Evolutionary conservation across 1,284 basidiomycete species (phyloP), one percentile per base, ranked within the genome.

Genomic region (Trichosporon sp.): DNA sequence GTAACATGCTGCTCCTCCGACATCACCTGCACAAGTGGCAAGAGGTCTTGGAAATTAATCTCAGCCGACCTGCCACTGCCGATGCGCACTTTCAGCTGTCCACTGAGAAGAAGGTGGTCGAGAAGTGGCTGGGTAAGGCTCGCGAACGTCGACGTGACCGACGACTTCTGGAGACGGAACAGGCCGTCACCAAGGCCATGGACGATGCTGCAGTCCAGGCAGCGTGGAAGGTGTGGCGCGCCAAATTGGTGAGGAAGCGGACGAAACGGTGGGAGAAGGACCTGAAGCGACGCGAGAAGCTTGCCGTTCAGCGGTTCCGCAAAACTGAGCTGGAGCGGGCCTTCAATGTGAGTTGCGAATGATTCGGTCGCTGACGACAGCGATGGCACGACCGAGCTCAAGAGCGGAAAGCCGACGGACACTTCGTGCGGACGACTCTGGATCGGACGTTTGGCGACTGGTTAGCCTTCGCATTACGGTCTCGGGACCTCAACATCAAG

Each of bases 11-110:
- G 6, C 74, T 82, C 12, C 74, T 82, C 5, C 76, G 78, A 1
- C 79, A 81, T 62, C 73, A 73, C 0, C 73, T 83, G 2, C 56
- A 65, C 7, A 75, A 74, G 51, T 83, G 82, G 82, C 70, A 71
- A 11, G 67, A 65, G 0, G 60, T 68, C 0, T 68, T 74, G 47
- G 73, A 74, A 9, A 65, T 66, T 18, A 73, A 74, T 4, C 73
- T 81, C 1, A 53, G 66, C 6, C 68, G 76, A 12, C 76, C 78
- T 1, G 74, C 70, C n/a, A 78, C 77, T 0, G 80, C 80, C 0
- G 78, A 80, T 47, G 53, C 64, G 1, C 78, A 81, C 65, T 74
- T n/a, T 6, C 56, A 60, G 18, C 73, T 21, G 65, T 65, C n/a
- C 65, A 68, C 11, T 64, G 70, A 77, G 65, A 53, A 62, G 7